Base-by-base conservation (phyloP, 1,139 yeast genomes). In the Candida frijolesensis region DNA sequence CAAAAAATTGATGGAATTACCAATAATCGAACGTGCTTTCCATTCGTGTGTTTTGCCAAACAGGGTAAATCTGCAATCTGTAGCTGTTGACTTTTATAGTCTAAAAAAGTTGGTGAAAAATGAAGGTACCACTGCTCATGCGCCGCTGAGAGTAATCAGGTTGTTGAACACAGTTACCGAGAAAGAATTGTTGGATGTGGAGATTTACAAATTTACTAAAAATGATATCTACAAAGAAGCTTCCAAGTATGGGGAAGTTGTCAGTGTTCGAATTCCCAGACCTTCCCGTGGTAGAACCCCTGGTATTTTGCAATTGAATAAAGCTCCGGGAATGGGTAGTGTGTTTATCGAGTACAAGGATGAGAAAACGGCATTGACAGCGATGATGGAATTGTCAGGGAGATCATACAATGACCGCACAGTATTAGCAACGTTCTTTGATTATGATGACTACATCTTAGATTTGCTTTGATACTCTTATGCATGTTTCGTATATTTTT, bases 341-440 rank as follows among this genome's bases (percentile, higher is more conserved):
- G 76, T 89, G 0, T 90, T 76, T 63, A 81, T 89, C 38, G 84
- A 86, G 64, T 90, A 86, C 65, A 77, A 73, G 2, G 72, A 74
- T 15, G 70, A 73, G 4, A 78, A 77, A 2, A 68, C 70, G 7
- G 88, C 96, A 3, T 66, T 72, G 27, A 66, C 70, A 19, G 95
- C 95, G 0, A 74, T 85, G 46, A 65, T 77, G 61, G 80, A 77
- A n/a, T 60, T 89, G 22, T 83, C 89, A 4, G 96, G 96, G 1
- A 68, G 86, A 45, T 70, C 70, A 54, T 91, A 85, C 62, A 80
- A 84, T 56, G 94, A 84, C 47, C 75, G 96, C 48, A 80, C 89
- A 0, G 83, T 90, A 0, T 58, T 91, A 16, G 84, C 89, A 54
- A 78, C 87, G 1, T 89, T 74, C 60, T 79, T 79, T 55, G 82